Evolutionary conservation across 2,329 filamentous ascomycete genomes (phyloP).

Genomic region (Calonectria multiphialidica): DNA sequence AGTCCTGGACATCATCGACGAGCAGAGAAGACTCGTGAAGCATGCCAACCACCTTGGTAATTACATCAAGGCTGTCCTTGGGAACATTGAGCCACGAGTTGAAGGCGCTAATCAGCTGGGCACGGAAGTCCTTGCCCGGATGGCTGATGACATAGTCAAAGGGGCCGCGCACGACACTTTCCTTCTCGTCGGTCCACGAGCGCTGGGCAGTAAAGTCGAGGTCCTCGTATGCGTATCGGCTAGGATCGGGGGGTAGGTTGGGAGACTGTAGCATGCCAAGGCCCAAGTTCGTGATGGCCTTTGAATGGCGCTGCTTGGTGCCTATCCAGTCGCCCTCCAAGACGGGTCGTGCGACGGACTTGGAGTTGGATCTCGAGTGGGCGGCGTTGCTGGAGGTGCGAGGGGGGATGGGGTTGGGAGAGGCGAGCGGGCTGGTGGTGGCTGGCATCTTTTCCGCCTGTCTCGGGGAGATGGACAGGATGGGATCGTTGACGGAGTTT

Average conservation of each 20-base stretch:
- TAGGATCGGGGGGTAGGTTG: constrained; percentile 59
- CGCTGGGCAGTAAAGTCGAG: constrained; percentile 63
- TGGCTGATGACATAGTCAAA: constrained; percentile 85
- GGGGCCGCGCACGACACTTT: constrained; percentile 81
- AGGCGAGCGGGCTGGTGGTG: constrained; percentile 47
- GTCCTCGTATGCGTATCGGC: constrained; percentile 67
- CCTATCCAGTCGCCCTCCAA: constrained; percentile 73
- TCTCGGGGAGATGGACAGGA: constrained; percentile 39
- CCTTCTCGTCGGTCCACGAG: constrained; percentile 80
- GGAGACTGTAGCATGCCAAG: constrained; percentile 49
- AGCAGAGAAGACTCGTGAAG: constrained; percentile 87
- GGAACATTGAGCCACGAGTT: constrained; percentile 85
- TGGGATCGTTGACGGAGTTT: constrained; percentile 34
- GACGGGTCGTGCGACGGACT: constrained; percentile 61
- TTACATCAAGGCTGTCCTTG: constrained; percentile 74
- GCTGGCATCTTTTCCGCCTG: constrained; percentile 41
- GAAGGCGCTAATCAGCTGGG: constrained; percentile 84
- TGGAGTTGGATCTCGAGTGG: constrained; percentile 46
- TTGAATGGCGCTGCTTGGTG: constrained; percentile 48
- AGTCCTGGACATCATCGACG: constrained; percentile 91
- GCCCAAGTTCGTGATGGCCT: constrained; percentile 23
- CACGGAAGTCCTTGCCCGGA: constrained; percentile 87
- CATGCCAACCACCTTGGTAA: constrained; percentile 86
- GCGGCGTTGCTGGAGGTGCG: constrained; percentile 70
- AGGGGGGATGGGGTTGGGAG: constrained; percentile 76